phyloP scores from a whole-genome alignment of 2,329 filamentous ascomycete species.

The Blumeriella jaapii region DNA sequence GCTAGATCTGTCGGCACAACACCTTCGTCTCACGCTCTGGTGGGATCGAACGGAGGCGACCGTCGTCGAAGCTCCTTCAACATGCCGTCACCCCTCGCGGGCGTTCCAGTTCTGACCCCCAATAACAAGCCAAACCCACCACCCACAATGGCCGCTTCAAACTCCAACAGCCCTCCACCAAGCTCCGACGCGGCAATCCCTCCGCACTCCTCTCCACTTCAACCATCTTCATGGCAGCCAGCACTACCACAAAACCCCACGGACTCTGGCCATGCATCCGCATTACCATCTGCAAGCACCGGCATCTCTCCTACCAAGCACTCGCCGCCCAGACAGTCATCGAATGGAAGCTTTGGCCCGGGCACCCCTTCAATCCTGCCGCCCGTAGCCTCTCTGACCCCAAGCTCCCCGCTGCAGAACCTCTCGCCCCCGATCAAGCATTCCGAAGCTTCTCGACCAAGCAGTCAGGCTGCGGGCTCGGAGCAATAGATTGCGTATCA shows the following conservation, averaged over 20 bases:
- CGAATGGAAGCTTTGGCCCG: constrained; percentile 21
- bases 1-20: constrained; percentile 6
- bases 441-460: constrained; percentile 16
- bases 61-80: constrained; percentile 21
- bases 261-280: constrained; percentile 17
- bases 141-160: background rate
- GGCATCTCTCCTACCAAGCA: constrained; percentile 38
- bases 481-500: no score
- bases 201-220: constrained; percentile 12
- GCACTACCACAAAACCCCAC: background rate
- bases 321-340: constrained; percentile 22
- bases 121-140: constrained; percentile 11
- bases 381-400: constrained; percentile 44
- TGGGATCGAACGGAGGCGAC: constrained; percentile 12
- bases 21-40: constrained; percentile 7
- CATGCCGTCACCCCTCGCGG: constrained; percentile 23
- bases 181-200: constrained; percentile 9
- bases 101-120: constrained; percentile 23
- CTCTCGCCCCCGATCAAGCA: constrained; percentile 49
- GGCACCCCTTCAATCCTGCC: constrained; percentile 39
- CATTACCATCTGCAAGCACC: constrained; percentile 26
- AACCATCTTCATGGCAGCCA: constrained; percentile 2
- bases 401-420: constrained; percentile 44
- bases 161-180: constrained; percentile 1
- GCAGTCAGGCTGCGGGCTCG: constrained; percentile 15